A percentile compares a stretch with the other conserved stretches of the same genome.
Evolutionary conservation across 2,329 filamentous ascomycete genomes (phyloP).

Genomic region (Exophiala mesophila): DNA sequence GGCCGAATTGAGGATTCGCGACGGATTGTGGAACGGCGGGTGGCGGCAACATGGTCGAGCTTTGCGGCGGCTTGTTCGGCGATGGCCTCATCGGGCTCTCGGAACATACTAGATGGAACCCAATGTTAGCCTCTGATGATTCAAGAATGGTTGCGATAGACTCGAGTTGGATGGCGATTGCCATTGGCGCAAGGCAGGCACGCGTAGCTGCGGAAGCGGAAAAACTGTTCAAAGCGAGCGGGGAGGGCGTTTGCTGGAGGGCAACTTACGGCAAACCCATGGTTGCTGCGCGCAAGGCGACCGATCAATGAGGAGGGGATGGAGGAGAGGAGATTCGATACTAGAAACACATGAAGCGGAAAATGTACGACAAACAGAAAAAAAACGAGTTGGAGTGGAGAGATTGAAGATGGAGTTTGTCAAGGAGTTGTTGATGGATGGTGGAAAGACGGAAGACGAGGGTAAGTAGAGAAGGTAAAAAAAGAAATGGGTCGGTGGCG

Average conservation of each 20-base stretch:
- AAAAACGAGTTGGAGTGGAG: neutral
- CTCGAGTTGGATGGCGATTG: conserved; percentile 4
- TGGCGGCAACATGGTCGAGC: conserved; percentile 47
- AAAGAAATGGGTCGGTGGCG: conserved; percentile 7
- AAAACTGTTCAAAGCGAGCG: conserved; percentile 12
- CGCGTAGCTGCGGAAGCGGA: conserved; percentile 14
- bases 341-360: conserved; percentile 3
- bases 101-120: conserved; percentile 46
- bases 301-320: neutral
- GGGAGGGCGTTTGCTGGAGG: conserved; percentile 9
- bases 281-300: conserved; percentile 13
- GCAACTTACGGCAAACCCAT: conserved; percentile 49
- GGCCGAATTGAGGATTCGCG: conserved; percentile 40
- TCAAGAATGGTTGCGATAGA: conserved; percentile 15
- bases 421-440: conserved; percentile 10
- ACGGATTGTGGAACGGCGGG: conserved; percentile 53
- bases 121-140: conserved; percentile 8
- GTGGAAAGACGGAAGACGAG: conserved; percentile 19
- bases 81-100: conserved; percentile 47
- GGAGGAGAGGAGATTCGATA: conserved; percentile 16
- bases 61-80: conserved; percentile 42
- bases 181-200: neutral
- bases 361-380: conserved; percentile 1
- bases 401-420: conserved; percentile 1
- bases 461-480: conserved; percentile 22